Evolutionary conservation across 768 basidiomycete genomes (phyloP), one percentile per base, ranked within the genome.

Genomic region (Suillus bovinus): DNA sequence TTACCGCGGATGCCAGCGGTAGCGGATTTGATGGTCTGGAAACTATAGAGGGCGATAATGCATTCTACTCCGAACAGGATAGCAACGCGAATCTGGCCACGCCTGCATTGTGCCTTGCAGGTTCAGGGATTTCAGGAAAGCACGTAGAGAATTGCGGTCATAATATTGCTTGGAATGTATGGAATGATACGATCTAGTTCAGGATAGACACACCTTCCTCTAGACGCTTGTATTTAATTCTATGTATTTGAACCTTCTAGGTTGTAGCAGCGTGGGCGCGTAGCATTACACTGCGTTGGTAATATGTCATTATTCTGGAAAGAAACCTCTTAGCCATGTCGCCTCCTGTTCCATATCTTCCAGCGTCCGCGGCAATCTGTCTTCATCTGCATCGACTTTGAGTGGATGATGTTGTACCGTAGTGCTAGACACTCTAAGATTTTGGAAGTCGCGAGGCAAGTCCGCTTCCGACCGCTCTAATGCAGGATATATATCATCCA

Each of bases 261-360:
- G 17, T 34, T 34, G 9, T 17, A 13, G 52, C 11, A 33, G 22
- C 22, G 34, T 34, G 34, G 3, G 31, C 6, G 11, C 6, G 10
- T 56, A 24, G 17, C 55, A 56, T 56, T 29, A 39, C 55, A 39
- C 24, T 4, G 38, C 27, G 11, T 56, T 10, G 6, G 17, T 11
- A 24, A 29, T 34, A 4, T 20, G 41, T 42, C 38, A 24, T 60
- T 60, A 34, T 55, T n/a, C 64, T 22, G 67, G 62, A 65, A 90
- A 89, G 64, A 93, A 84, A 2, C 70, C 71, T 60, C 73, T 79
- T 38, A 95, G 73, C 89, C 90, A 90, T 22, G 62, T 69, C 1
- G 93, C 92, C 73, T 96, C 93, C 60, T 79, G 78, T 72, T 87
- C 84, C 94, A 95, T 95, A 62, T 95, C 93, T 61, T 86, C 80